Evolutionary conservation across 2,329 filamentous ascomycete genomes (phyloP), one percentile per base, ranked within the genome.

Genomic region (Pyrenochaeta sp.): DNA sequence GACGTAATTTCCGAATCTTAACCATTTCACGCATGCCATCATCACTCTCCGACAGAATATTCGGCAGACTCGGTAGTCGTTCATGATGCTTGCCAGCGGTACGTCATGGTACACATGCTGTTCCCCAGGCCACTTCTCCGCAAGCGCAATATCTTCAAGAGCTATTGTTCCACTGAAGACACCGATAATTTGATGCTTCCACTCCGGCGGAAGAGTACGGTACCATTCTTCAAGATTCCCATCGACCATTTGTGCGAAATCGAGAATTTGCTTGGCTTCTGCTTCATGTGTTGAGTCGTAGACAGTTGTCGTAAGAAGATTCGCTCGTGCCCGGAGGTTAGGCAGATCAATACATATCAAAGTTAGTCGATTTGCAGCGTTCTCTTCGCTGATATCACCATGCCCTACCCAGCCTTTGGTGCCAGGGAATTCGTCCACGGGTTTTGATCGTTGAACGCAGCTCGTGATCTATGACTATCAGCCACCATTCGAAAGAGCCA

Each of bases 11-110:
- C 57, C 57, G 4, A 55, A 56, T 2, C 51, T 51, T 7, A 75
- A 48, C 69, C 72, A 73, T 1, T 63, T 63, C 2, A 70, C 52
- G 51, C 75, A 77, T 2, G 67, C 69, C 46, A 77, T 64, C 37
- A 78, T 74, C 36, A 77, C 73, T 10, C 71, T 58, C 31, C 75
- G 66, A 45, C 74, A 77, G 60, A 77, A 77, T 40, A 78, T 75
- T 2, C 76, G 68, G 35, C 71, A 75, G 7, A 77, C 69, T 7
- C 76, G 69, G 55, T 78, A 77, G 47, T 78, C 75, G 45, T 78
- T 78, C 46, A 75, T 65, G 51, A 77, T 73, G 42, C 71, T 75
- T 1, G 75, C 75, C 9, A 77, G 64, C 17, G 66, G 67, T 2
- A 78, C 65, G 44, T 78, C 76, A 14, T 73, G 67, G 53, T 78